A percentile compares a stretch with the other conserved stretches of the same genome.
Conservation (phyloP, 2,329 filamentous ascomycete genomes). For the Chaetomiaceae sp. region DNA sequence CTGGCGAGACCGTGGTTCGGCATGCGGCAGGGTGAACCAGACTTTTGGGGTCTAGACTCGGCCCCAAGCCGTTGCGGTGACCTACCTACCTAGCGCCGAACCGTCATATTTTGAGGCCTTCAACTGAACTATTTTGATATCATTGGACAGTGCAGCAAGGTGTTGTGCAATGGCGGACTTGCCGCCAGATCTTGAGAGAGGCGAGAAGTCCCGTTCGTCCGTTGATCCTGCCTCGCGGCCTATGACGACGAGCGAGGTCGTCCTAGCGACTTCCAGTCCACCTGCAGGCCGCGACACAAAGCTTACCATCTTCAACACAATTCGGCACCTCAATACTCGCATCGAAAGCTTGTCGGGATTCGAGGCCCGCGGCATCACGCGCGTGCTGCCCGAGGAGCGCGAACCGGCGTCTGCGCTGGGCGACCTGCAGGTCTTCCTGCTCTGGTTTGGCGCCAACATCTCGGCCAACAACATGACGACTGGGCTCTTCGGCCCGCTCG, state of each 20-base stretch:
- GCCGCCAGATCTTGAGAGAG: neutral
- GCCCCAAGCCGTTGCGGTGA: too few relatives aligned
- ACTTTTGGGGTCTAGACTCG: too few relatives aligned
- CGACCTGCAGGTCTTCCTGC: conserved; percentile 35
- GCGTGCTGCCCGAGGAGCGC: conserved; percentile 33
- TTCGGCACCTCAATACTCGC: conserved; percentile 23
- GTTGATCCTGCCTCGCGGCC: neutral
- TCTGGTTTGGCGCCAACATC: conserved; percentile 41
- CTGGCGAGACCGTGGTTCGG: too few relatives aligned
- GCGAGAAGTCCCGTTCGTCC: neutral
- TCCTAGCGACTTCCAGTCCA: neutral
- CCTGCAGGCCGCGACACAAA: too few relatives aligned
- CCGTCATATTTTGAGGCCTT: too few relatives aligned
- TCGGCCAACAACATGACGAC: conserved; percentile 37
- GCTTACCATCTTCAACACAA: conserved; percentile 1
- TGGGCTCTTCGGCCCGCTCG: conserved; percentile 28
- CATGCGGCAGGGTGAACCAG: too few relatives aligned
- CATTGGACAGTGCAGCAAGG: neutral
- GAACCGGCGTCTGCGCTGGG: conserved; percentile 28
- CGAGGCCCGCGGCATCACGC: conserved; percentile 36
- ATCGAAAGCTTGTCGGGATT: conserved; percentile 32
- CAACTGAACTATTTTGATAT: neutral
- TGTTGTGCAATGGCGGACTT: neutral
- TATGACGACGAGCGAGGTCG: neutral
- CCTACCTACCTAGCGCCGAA: too few relatives aligned